Base-by-base conservation (phyloP, 148 eudicot genomes). In the Cornus florida region DNA sequence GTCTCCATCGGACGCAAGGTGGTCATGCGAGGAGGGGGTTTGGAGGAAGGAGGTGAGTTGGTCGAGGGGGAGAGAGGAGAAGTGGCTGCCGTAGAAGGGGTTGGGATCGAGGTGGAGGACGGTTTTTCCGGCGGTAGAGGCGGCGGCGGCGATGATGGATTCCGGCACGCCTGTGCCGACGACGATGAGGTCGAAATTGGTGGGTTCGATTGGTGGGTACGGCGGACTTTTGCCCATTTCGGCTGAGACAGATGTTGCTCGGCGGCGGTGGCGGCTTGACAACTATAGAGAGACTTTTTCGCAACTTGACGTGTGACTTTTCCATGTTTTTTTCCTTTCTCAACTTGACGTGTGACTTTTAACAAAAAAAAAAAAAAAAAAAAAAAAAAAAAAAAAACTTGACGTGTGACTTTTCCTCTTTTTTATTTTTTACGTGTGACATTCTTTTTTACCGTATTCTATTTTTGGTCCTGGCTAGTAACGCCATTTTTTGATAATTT, bases 61-160 rank as follows among this genome's bases (percentile, higher is more conserved):
- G 72, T 79, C 48, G 71, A 87, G 87, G 46, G 94, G 82, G 76
- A 91, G 92, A 70, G 97, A 88, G 70, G 98, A 75, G 86, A 85
- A 92, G 80, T 86, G 93, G 75, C 84, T 72, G 77, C 98, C 98
- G 80, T 95, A 95, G 84, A 85, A 92, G 73, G 97, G 84, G 86
- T 89, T 93, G 14, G 97, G 91, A 79, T 95, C 98, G 74, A 95
- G 89, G 79, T 93, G 97, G 81, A 95, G 97, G 87, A 95, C 97
- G 65, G 97, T 38, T 87, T 90, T 95, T 0, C 91, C 92, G 86
- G 87, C 85, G 72, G 92, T 67, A 56, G 97, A 83, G 20, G 97
- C 89, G 28, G 93, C 93, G 82, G 97, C 91, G 82, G 98, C 88
- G 62, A 93, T 67, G 75, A 95, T 80, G 74, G 98, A 90, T 79